Percentiles rank a stretch among this genome's conserved stretches.
phyloP scores from a whole-genome alignment of 202 grass and related monocot genomes.

The Zoysia matrella region DNA sequence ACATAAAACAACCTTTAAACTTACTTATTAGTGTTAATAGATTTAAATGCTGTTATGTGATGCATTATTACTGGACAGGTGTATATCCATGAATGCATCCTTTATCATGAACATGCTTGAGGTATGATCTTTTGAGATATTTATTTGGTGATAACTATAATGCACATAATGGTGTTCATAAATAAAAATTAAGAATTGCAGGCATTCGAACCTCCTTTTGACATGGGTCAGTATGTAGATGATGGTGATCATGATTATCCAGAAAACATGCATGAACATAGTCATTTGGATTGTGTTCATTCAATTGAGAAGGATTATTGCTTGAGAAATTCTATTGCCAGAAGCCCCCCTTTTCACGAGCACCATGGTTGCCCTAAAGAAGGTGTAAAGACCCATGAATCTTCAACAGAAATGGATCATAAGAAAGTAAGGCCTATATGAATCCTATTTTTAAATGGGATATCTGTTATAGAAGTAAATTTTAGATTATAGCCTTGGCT shows the following conservation, averaged over 20 bases:
- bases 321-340: slow-evolving; percentile 28
- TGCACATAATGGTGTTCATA: slow-evolving; percentile 27
- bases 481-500: slow-evolving; percentile 13
- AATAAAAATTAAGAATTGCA: slow-evolving; percentile 46
- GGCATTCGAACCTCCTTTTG: slow-evolving; percentile 96
- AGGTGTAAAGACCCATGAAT: slow-evolving; percentile 35
- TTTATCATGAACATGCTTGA: slow-evolving; percentile 98
- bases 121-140: slow-evolving; percentile 58
- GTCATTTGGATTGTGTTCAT: slow-evolving; percentile 52
- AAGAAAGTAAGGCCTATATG: slow-evolving; percentile 53
- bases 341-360: slow-evolving; percentile 32
- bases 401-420: slow-evolving; percentile 40
- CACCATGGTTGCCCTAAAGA: slow-evolving; percentile 31
- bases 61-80: slow-evolving; percentile 63
- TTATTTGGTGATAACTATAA: slow-evolving; percentile 36
- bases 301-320: slow-evolving; percentile 41
- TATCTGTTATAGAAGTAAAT: not conserved
- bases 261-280: slow-evolving; percentile 47
- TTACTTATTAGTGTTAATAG: slow-evolving; percentile 23
- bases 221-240: slow-evolving; percentile 71
- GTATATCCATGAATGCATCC: slow-evolving; percentile 85
- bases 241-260: slow-evolving; percentile 46
- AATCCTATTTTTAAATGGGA: slow-evolving; percentile 24
- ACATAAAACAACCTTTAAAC: slow-evolving; percentile 16
- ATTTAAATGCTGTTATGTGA: slow-evolving; percentile 44